Evolutionary conservation across 1,284 basidiomycete genomes (phyloP).

Genomic region (Testicularia cyperi): DNA sequence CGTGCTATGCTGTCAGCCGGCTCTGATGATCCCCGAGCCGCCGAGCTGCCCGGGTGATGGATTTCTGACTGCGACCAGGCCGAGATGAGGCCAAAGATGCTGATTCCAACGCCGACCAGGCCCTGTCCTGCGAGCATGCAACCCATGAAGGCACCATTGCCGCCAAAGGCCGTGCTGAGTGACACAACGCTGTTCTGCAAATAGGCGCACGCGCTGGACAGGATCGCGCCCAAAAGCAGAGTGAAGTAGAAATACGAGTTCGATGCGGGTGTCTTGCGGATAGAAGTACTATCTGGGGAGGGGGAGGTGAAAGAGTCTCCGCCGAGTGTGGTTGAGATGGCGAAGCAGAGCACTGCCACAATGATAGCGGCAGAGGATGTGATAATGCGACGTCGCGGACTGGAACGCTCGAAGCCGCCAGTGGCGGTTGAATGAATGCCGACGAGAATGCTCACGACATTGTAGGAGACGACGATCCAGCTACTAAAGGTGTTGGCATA

Average conservation of each 20-base stretch:
- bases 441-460: constrained; percentile 45
- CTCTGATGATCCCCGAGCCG: constrained; percentile 15
- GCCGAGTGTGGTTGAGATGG: constrained; percentile 23
- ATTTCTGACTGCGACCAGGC: constrained; percentile 32
- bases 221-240: constrained; percentile 19
- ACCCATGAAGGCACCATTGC: constrained; percentile 41
- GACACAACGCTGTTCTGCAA: constrained; percentile 54
- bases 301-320: not conserved
- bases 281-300: constrained; percentile 1
- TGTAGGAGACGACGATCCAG: constrained; percentile 51
- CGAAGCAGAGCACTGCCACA: constrained; percentile 22
- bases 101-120: constrained; percentile 43
- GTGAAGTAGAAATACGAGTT: constrained; percentile 37
- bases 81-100: constrained; percentile 42
- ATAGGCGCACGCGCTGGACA: constrained; percentile 47
- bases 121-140: constrained; percentile 54
- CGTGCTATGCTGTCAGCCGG: constrained; percentile 24
- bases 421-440: constrained; percentile 42
- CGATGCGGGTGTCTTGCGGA: not conserved
- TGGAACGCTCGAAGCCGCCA: constrained; percentile 34
- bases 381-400: constrained; percentile 25
- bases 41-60: not conserved
- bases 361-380: constrained; percentile 23
- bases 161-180: constrained; percentile 48
- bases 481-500: constrained; percentile 45